Conservation (phyloP, 176 grass and related monocot species). For the Eragrostis curvula region DNA sequence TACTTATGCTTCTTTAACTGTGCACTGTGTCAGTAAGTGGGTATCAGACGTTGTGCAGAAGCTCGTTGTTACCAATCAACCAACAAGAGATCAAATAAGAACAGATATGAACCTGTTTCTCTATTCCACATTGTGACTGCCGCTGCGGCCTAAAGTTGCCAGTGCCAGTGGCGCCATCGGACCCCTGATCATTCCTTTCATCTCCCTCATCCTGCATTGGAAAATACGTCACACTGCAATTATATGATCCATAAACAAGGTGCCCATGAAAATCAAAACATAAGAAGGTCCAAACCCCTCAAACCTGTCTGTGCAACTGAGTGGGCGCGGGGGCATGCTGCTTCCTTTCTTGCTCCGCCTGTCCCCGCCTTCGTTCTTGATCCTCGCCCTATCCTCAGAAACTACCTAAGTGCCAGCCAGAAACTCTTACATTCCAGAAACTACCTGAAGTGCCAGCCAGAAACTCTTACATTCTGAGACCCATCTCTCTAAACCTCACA, state of each 20-base stretch:
- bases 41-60: not conserved
- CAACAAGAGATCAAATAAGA: not conserved
- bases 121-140: not conserved
- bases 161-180: not conserved
- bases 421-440: not conserved
- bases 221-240: not conserved
- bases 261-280: not conserved
- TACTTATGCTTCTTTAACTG: not conserved
- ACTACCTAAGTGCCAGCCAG: constrained; percentile 5
- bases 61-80: not conserved
- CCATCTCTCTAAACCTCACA: not conserved
- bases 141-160: not conserved
- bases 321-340: not conserved
- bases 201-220: not conserved
- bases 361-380: not conserved
- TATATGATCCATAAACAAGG: not conserved
- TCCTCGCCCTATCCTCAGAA: not conserved
- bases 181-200: not conserved
- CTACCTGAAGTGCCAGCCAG: constrained; percentile 3
- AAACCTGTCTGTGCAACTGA: not conserved
- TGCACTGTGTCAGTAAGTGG: not conserved
- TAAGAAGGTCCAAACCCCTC: not conserved
- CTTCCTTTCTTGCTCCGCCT: not conserved
- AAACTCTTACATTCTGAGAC: not conserved
- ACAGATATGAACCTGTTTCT: constrained; percentile 25